These are phyloP conservation scores for Fusarium tricinctum DNA, from an alignment of 2,329 filamentous ascomycete genomes.

Conservation along the genomic window DNA sequence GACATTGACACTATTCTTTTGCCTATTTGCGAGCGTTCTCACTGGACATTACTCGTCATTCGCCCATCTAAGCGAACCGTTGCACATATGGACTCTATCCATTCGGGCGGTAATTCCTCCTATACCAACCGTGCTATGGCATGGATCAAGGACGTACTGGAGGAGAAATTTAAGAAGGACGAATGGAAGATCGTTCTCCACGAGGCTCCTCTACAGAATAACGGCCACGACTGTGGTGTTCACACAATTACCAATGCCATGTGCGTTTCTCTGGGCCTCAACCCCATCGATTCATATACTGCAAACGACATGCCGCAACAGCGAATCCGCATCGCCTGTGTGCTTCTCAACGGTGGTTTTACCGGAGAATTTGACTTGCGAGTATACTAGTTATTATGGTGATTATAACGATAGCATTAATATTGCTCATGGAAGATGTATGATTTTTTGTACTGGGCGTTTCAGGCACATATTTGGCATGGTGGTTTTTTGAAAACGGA, in stretches of 20 bases:
- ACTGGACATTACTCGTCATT: constrained; percentile 81
- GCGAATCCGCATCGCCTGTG: constrained; percentile 72
- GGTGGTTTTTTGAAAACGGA: constrained; percentile 24
- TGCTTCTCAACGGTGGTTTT: constrained; percentile 77
- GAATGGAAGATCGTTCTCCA: constrained; percentile 73
- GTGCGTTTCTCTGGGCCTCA: constrained; percentile 68
- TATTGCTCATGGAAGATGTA: constrained; percentile 8
- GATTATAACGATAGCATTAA: constrained; percentile 1
- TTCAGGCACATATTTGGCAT: constrained; percentile 30
- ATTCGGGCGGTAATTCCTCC: constrained; percentile 55
- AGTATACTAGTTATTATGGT: constrained; percentile 51
- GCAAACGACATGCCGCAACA: constrained; percentile 70
- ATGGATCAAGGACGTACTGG: constrained; percentile 72
- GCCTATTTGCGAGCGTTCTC: constrained; percentile 73
- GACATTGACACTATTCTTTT: constrained; percentile 77
- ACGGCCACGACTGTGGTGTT: constrained; percentile 82
- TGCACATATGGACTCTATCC: constrained; percentile 78
- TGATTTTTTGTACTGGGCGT: constrained; percentile 38
- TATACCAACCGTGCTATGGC: constrained; percentile 61
- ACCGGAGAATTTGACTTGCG: constrained; percentile 69
- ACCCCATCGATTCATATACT: constrained; percentile 64
- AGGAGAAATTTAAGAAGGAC: constrained; percentile 63
- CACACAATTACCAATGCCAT: constrained; percentile 81
- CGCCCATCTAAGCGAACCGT: constrained; percentile 71
- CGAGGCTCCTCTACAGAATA: constrained; percentile 70